Conservation (phyloP, 2,329 filamentous ascomycete species). For the Claviceps spartinae region DNA sequence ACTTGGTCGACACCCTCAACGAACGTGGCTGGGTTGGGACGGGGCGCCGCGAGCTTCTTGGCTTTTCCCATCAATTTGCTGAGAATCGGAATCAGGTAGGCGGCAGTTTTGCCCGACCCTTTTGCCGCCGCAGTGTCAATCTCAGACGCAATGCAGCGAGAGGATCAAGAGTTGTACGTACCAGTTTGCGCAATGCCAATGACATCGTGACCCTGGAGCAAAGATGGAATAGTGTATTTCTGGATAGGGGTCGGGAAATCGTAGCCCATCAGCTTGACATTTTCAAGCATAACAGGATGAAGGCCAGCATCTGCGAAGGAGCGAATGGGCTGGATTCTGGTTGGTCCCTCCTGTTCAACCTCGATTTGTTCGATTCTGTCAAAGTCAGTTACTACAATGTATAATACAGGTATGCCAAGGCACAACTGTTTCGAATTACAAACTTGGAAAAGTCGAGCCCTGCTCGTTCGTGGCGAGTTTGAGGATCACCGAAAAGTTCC, state of each 20-base stretch:
- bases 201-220: constrained; percentile 64
- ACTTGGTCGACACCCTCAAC: constrained; percentile 34
- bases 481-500: constrained; percentile 54
- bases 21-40: constrained; percentile 51
- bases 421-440: constrained; percentile 15
- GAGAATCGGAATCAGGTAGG: constrained; percentile 78
- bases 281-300: constrained; percentile 71
- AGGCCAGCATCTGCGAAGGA: constrained; percentile 64
- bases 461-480: constrained; percentile 30
- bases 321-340: constrained; percentile 36
- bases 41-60: constrained; percentile 68
- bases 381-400: not conserved
- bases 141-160: not conserved
- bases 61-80: constrained; percentile 93
- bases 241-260: constrained; percentile 72
- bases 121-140: constrained; percentile 20
- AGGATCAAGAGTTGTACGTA: constrained; percentile 28
- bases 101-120: constrained; percentile 95
- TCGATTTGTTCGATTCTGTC: constrained; percentile 39
- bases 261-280: constrained; percentile 63
- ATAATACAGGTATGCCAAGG: not conserved
- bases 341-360: constrained; percentile 42
- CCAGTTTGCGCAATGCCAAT: constrained; percentile 89
- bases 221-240: constrained; percentile 67
- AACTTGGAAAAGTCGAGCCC: constrained; percentile 54